Evolutionary conservation across 331 rosid genomes (phyloP), one percentile per base, ranked within the genome.

Genomic region (Phaseolus coccineus): DNA sequence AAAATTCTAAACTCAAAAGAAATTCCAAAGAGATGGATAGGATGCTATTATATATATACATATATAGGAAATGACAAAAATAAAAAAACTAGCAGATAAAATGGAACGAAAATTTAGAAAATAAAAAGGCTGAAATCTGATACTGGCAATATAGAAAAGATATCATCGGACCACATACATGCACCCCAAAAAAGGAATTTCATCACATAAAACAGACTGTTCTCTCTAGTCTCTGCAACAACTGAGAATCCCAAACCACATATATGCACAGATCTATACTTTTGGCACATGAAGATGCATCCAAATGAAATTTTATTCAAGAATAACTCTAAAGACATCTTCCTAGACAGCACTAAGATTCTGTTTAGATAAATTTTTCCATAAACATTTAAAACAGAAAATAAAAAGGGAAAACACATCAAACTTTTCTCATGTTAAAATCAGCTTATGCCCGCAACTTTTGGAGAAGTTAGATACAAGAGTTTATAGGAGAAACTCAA

Each of bases 141-240:
- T 46, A 52, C 30, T 62, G 42, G n/a, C 8, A 44, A 71, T 35
- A 62, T 39, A 51, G 35, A n/a, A 37, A 28, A 56, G 14, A 46
- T 19, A 58, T 22, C 58, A 47, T 58, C 39, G 6, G 48, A 25
- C 25, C 19, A 19, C 22, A 19, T 19, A 19, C 22, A 19, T 19
- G 22, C 22, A 19, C 37, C 47, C 52, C 56, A 52, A 69, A 25
- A 74, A 33, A 53, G 27, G 64, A 76, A 69, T 42, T 74, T 74
- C 74, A 74, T 52, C 50, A 44, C 58, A 13, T 24, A 10, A 14
- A 64, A 79, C 56, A 78, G 37, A 65, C 64, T 51, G 33, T n/a
- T 53, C 63, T 48, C 47, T 40, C 74, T 40, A 16, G n/a, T 28
- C 67, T 77, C 71, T 61, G 46, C 40, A 62, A 59, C 64, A 69